Evolutionary conservation across 352 stramenopile species (phyloP).

Genomic region (Pythium pectinolyticum): DNA sequence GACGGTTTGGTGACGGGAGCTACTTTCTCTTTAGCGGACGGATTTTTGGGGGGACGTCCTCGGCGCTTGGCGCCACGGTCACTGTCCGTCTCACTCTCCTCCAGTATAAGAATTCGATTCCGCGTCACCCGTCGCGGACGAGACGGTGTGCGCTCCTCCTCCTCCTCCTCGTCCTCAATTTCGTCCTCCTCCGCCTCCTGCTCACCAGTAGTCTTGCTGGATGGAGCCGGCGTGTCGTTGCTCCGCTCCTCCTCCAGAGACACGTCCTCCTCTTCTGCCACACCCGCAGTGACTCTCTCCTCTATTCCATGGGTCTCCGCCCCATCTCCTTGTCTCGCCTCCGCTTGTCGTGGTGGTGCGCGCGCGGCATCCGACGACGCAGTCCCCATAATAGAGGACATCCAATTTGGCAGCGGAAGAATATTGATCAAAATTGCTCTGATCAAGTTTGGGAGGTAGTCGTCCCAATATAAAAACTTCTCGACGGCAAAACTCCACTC

Average conservation of each 20-base stretch:
- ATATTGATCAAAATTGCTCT: not conserved
- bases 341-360: not conserved
- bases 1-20: too few species aligned
- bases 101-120: slow-evolving; percentile 1
- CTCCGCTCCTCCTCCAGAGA: not conserved
- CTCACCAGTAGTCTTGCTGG: not conserved
- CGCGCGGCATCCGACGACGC: not conserved
- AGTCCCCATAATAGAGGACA: not conserved
- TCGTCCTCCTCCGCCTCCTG: slow-evolving; percentile 7
- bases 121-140: slow-evolving; percentile 3
- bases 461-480: not conserved
- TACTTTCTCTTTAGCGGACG: slow-evolving; percentile 6
- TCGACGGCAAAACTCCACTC: not conserved
- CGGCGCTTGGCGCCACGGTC: not conserved
- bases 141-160: slow-evolving; percentile 29
- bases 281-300: too few species aligned
- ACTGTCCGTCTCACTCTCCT: slow-evolving; percentile 10
- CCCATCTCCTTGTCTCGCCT: not conserved
- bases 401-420: not conserved
- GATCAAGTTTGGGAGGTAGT: slow-evolving; percentile 1
- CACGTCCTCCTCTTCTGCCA: not conserved
- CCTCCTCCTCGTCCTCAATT: slow-evolving; percentile 3
- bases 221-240: too few species aligned
- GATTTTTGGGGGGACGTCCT: slow-evolving; percentile 1
- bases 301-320: too few species aligned